These are phyloP conservation scores for Viola odorata DNA, from an alignment of 345 rosid genomes.

Conservation along the genomic window DNA sequence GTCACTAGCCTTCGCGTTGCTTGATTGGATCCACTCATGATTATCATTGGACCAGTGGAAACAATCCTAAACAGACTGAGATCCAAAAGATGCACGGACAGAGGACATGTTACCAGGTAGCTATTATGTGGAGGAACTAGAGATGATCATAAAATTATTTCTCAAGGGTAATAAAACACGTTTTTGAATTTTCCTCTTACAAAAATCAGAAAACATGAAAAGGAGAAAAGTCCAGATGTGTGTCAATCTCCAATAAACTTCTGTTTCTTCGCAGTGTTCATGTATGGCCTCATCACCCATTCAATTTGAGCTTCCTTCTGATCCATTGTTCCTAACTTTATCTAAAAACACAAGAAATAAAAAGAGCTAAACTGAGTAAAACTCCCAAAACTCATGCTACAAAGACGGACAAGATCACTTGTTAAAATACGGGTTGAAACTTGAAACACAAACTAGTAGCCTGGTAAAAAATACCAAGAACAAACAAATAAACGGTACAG, in stretches of 20 bases:
- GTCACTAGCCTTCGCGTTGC: too few relatives aligned
- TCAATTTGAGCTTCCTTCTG: constrained; percentile 79
- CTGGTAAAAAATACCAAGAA: not conserved
- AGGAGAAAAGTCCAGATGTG: not conserved
- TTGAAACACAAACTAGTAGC: not conserved
- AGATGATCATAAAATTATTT: too few relatives aligned
- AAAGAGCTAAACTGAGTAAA: not conserved
- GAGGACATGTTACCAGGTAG: too few relatives aligned
- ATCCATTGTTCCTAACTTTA: constrained; percentile 77
- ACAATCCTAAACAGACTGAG: too few relatives aligned
- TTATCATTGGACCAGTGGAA: too few relatives aligned
- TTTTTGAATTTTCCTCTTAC: too few relatives aligned
- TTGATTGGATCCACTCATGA: too few relatives aligned
- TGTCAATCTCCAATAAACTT: constrained; percentile 60
- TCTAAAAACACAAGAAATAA: constrained; percentile 30
- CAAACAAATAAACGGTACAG: not conserved
- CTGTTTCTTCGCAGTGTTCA: constrained; percentile 73
- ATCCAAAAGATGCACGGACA: too few relatives aligned
- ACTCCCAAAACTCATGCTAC: not conserved
- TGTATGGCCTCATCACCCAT: constrained; percentile 78
- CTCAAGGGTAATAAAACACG: too few relatives aligned
- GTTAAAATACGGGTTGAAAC: not conserved
- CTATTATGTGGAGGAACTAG: too few relatives aligned
- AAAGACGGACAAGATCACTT: not conserved
- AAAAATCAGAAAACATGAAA: not conserved